Conservation (phyloP, 306 rosid species). For the Astragalus membranaceus region DNA sequence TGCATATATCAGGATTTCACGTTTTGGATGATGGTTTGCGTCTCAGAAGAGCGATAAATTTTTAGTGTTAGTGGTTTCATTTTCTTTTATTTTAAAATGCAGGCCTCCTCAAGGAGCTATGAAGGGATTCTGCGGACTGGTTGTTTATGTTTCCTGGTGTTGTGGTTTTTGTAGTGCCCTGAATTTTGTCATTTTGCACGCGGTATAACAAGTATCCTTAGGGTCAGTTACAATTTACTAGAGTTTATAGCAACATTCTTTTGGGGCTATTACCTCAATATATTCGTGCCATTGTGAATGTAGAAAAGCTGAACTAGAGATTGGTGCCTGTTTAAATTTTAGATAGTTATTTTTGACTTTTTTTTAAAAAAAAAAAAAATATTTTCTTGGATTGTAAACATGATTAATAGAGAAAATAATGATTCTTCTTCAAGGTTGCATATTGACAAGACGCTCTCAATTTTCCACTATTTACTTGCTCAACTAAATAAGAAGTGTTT, state of each 20-base stretch:
- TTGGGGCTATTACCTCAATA: slow-evolving; percentile 38
- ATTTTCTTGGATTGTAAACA: slow-evolving; percentile 38
- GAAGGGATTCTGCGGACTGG: slow-evolving; percentile 43
- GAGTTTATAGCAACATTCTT: slow-evolving; percentile 48
- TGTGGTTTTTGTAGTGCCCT: slow-evolving; percentile 42
- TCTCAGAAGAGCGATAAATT: too few species aligned
- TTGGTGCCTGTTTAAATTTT: slow-evolving; percentile 34
- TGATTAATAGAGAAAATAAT: slow-evolving; percentile 32
- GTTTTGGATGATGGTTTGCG: too few species aligned
- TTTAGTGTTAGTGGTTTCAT: neutral
- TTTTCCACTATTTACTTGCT: too few species aligned
- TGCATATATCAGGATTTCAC: neutral
- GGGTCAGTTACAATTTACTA: slow-evolving; percentile 35
- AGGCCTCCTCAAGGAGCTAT: slow-evolving; percentile 44
- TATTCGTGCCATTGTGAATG: slow-evolving; percentile 51
- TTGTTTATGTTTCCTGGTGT: slow-evolving; percentile 51
- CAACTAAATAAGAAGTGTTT: neutral
- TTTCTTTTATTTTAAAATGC: slow-evolving; percentile 16
- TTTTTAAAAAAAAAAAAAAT: slow-evolving; percentile 18
- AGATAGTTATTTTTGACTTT: slow-evolving; percentile 21
- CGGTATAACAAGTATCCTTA: slow-evolving; percentile 35
- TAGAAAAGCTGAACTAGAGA: slow-evolving; percentile 46
- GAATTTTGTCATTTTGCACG: slow-evolving; percentile 39
- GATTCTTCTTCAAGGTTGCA: slow-evolving; percentile 20
- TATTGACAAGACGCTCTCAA: slow-evolving; percentile 7